These are phyloP conservation scores for Microsporum audouinii DNA, from an alignment of 2,329 filamentous ascomycete genomes.

Conservation along the genomic window DNA sequence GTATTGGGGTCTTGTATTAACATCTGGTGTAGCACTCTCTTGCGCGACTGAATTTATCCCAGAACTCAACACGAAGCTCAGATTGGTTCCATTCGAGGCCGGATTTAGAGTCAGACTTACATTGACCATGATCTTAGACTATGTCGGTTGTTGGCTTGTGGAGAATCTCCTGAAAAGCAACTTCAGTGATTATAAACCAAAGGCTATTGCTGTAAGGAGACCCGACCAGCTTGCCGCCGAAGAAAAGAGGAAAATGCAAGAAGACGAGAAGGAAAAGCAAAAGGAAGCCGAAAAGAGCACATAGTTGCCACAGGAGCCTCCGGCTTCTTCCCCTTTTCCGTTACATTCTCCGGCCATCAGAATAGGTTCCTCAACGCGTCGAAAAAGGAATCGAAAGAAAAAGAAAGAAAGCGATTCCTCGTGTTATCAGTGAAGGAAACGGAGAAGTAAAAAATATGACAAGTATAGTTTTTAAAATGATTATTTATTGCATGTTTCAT, in stretches of 20 bases:
- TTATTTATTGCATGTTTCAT: background rate
- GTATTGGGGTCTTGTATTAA: conserved; percentile 91
- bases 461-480: background rate
- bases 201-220: conserved; percentile 79
- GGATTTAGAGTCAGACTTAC: conserved; percentile 89
- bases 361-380: background rate
- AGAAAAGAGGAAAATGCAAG: conserved; percentile 52
- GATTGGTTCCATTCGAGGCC: conserved; percentile 74
- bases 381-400: background rate
- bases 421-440: background rate
- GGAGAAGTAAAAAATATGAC: background rate
- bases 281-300: background rate
- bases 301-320: background rate
- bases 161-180: conserved; percentile 73
- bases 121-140: conserved; percentile 74
- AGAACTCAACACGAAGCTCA: conserved; percentile 87
- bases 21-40: conserved; percentile 80
- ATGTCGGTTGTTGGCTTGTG: conserved; percentile 71
- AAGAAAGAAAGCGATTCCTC: background rate
- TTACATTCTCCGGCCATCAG: background rate
- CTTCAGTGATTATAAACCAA: conserved; percentile 85
- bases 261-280: conserved; percentile 28
- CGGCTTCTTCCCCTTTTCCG: background rate
- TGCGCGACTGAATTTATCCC: conserved; percentile 93
- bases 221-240: conserved; percentile 78